Evolutionary conservation across 495 filamentous ascomycete species (phyloP).

Genomic region (Astrocystis sublimbata): DNA sequence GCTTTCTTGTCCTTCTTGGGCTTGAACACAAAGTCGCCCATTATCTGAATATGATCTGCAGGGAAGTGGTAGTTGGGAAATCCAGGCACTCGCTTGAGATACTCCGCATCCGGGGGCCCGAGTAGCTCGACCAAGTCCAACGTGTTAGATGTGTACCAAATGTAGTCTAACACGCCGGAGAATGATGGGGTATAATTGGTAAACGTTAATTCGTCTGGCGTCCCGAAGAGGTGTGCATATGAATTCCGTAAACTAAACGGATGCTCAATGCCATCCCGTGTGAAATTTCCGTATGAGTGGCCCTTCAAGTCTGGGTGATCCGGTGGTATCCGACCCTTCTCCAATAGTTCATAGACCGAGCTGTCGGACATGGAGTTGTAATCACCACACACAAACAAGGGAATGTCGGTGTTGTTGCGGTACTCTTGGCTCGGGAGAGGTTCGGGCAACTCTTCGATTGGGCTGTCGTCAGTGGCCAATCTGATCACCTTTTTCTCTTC

Average conservation of each 20-base stretch:
- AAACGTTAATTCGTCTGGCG: slow-evolving; percentile 79
- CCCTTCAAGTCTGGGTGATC: slow-evolving; percentile 75
- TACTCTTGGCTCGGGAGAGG: slow-evolving; percentile 68
- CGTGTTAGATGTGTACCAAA: slow-evolving; percentile 93
- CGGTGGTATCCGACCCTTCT: slow-evolving; percentile 67
- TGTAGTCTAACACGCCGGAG: slow-evolving; percentile 89
- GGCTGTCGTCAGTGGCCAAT: slow-evolving; percentile 52
- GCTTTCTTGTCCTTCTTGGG: slow-evolving; percentile 78
- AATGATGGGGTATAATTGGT: slow-evolving; percentile 96
- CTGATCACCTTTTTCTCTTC: slow-evolving; percentile 77
- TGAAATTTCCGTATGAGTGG: slow-evolving; percentile 83
- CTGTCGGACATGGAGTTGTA: slow-evolving; percentile 88
- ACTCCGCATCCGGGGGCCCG: slow-evolving; percentile 86
- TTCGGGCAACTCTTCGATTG: slow-evolving; percentile 40
- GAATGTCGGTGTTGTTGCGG: slow-evolving; percentile 78
- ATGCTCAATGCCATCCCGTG: slow-evolving; percentile 84
- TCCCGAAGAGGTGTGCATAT: slow-evolving; percentile 65
- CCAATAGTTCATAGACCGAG: slow-evolving; percentile 84
- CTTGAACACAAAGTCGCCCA: slow-evolving; percentile 91
- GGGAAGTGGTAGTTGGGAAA: slow-evolving; percentile 98
- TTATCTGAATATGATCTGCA: slow-evolving; percentile 90
- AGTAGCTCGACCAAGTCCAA: slow-evolving; percentile 85
- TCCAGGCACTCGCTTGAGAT: slow-evolving; percentile 85
- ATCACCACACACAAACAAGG: slow-evolving; percentile 88
- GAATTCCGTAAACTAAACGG: slow-evolving; percentile 91